Percentiles rank a stretch among this genome's conserved stretches.
These are phyloP conservation scores for Tanozyma kutaoensis DNA, from an alignment of 805 yeast species.

Conservation along the genomic window DNA sequence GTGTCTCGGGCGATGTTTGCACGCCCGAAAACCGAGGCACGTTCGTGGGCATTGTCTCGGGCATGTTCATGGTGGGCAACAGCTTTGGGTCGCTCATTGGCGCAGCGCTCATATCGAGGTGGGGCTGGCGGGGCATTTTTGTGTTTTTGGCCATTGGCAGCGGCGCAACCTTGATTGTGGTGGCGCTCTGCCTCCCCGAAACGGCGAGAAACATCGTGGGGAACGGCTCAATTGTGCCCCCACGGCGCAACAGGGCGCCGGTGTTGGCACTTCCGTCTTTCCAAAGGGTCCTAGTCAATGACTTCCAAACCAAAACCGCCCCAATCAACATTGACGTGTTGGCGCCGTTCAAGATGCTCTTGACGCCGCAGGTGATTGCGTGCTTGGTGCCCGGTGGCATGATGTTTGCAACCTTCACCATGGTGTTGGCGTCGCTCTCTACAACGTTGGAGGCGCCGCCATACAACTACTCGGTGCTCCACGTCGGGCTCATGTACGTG, in stretches of 20 bases:
- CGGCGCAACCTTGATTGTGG: conserved; percentile 25
- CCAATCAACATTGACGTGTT: not conserved
- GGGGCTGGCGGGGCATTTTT: conserved; percentile 63
- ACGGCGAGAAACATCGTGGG: conserved; percentile 65
- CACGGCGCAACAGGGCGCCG: conserved; percentile 25
- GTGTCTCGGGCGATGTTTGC: conserved; percentile 64
- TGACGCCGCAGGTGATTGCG: conserved; percentile 29
- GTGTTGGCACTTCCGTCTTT: conserved; percentile 19
- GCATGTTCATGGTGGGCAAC: conserved; percentile 57
- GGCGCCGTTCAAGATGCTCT: conserved; percentile 28
- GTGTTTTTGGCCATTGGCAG: conserved; percentile 63
- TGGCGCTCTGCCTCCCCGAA: conserved; percentile 45
- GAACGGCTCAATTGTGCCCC: conserved; percentile 53
- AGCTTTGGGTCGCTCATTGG: conserved; percentile 70
- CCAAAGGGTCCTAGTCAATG: conserved; percentile 16
- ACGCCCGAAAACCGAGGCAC: conserved; percentile 15
- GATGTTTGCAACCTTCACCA: conserved; percentile 58
- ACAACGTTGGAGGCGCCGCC: conserved; percentile 21
- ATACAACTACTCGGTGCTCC: conserved; percentile 27
- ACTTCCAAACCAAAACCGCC: conserved; percentile 3
- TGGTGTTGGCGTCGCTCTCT: conserved; percentile 53
- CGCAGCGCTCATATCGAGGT: conserved; percentile 21
- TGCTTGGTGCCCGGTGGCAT: conserved; percentile 46
- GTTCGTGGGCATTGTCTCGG: conserved; percentile 50
- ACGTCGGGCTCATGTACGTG: conserved; percentile 60